Percentiles rank a stretch among this genome's conserved stretches.
Conservation (phyloP, 805 yeast genomes). For the Kuraishia hungarica region DNA sequence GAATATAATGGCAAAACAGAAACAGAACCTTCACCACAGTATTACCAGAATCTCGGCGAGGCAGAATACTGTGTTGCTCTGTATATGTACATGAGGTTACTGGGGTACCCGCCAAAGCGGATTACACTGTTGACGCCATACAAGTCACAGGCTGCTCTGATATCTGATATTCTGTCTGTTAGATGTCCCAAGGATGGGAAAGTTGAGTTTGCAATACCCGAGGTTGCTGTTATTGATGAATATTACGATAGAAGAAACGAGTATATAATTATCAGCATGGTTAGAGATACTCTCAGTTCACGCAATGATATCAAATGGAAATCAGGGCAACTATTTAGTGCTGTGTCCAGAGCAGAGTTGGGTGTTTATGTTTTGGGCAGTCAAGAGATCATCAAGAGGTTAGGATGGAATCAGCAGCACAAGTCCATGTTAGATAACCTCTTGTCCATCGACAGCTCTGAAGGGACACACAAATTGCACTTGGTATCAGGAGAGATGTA, state of each 20-base stretch:
- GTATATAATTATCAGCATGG: slow-evolving; percentile 26
- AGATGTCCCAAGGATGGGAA: slow-evolving; percentile 13
- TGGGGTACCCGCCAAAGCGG: slow-evolving; percentile 29
- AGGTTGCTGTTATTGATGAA: slow-evolving; percentile 18
- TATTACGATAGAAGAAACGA: slow-evolving; percentile 19
- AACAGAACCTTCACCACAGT: slow-evolving; percentile 14
- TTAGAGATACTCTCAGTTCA: slow-evolving; percentile 16
- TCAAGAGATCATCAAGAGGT: neutral
- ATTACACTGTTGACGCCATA: slow-evolving; percentile 34
- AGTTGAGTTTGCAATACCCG: slow-evolving; percentile 18
- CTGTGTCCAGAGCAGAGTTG: slow-evolving; percentile 20
- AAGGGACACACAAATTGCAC: slow-evolving; percentile 7
- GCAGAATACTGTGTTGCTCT: slow-evolving; percentile 38
- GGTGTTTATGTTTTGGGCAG: slow-evolving; percentile 25
- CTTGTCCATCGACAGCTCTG: neutral
- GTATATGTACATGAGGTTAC: slow-evolving; percentile 34
- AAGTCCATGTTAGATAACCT: neutral
- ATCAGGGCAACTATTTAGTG: slow-evolving; percentile 13
- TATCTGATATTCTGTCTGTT: slow-evolving; percentile 30
- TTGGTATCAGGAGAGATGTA: slow-evolving; percentile 11
- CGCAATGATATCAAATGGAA: neutral
- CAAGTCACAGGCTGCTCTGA: slow-evolving; percentile 29
- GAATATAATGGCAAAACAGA: slow-evolving; percentile 22
- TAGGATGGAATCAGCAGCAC: neutral
- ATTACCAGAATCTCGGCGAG: slow-evolving; percentile 32